Percentiles rank a stretch among this genome's conserved stretches.
phyloP scores from a whole-genome alignment of 192 early-diverging fungal genomes.

The Coemansia umbellata region DNA sequence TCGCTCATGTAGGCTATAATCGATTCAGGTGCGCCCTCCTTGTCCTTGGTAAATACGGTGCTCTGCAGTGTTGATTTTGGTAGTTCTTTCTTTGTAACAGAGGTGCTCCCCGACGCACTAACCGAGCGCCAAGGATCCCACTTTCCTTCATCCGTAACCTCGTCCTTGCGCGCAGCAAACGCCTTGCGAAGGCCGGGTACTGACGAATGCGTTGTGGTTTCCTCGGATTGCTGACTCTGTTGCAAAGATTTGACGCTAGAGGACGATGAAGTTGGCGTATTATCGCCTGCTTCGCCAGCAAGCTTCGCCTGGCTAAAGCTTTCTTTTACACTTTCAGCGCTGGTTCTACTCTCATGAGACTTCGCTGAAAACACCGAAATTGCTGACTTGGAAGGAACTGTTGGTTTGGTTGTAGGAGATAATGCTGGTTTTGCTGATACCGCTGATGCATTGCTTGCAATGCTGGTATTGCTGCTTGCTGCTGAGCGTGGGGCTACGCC shows the following conservation, averaged over 20 bases:
- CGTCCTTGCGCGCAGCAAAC: background rate
- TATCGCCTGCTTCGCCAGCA: constrained; percentile 31
- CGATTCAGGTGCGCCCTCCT: constrained; percentile 7
- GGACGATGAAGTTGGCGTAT: constrained; percentile 1
- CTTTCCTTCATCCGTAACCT: constrained; percentile 7
- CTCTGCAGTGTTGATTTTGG: constrained; percentile 40
- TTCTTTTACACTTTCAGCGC: constrained; percentile 1
- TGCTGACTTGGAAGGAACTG: background rate
- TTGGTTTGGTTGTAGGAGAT: background rate
- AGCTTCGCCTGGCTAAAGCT: constrained; percentile 27
- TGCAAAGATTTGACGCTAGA: constrained; percentile 2
- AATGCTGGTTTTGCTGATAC: background rate
- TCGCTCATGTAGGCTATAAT: constrained; percentile 40
- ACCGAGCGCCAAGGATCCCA: constrained; percentile 50
- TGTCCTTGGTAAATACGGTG: constrained; percentile 22
- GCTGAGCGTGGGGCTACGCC: background rate
- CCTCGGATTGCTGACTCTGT: background rate
- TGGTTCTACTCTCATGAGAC: background rate
- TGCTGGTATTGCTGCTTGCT: background rate
- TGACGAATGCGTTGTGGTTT: constrained; percentile 22
- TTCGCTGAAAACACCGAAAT: background rate
- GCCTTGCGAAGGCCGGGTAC: constrained; percentile 37
- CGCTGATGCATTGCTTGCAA: background rate
- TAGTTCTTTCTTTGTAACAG: background rate
- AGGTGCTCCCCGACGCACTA: constrained; percentile 13